A percentile compares a stretch with the other conserved stretches of the same genome.
These are phyloP conservation scores for Fistulifera solaris DNA, from an alignment of 108 stramenopile species.

Conservation along the genomic window DNA sequence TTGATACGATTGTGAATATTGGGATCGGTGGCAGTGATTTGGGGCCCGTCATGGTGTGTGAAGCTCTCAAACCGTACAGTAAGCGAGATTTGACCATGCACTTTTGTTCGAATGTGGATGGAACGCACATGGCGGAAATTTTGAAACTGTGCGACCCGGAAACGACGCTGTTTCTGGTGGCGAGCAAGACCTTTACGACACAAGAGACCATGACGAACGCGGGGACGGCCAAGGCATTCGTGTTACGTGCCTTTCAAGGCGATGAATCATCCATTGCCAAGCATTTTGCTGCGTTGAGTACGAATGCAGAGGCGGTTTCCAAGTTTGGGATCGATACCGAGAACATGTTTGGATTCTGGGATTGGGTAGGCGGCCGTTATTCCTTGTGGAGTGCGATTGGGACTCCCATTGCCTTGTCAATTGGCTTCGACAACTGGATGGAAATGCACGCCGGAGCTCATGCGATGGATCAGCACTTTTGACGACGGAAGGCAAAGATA, in stretches of 20 bases:
- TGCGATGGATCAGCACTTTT: slow-evolving; percentile 97
- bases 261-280: slow-evolving; percentile 70
- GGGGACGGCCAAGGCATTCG: slow-evolving; percentile 86
- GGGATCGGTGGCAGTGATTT: slow-evolving; percentile 95
- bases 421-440: slow-evolving; percentile 83
- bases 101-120: slow-evolving; percentile 97
- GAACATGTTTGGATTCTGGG: slow-evolving; percentile 98
- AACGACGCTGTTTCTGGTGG: slow-evolving; percentile 85
- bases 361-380: slow-evolving; percentile 98
- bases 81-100: slow-evolving; percentile 79
- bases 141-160: slow-evolving; percentile 80
- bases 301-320: slow-evolving; percentile 51
- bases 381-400: slow-evolving; percentile 82
- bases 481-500: slow-evolving; percentile 78
- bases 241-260: slow-evolving; percentile 54
- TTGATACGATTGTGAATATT: slow-evolving; percentile 86
- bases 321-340: slow-evolving; percentile 86
- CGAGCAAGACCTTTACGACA: slow-evolving; percentile 96
- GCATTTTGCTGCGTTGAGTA: slow-evolving; percentile 90
- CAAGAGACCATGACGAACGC: slow-evolving; percentile 99
- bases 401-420: slow-evolving; percentile 88
- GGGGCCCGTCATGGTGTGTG: slow-evolving; percentile 95
- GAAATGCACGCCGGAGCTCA: slow-evolving; percentile 95
- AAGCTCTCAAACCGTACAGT: slow-evolving; percentile 86
- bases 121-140: slow-evolving; percentile 89